Evolutionary conservation across 2,329 filamentous ascomycete genomes (phyloP), one percentile per base, ranked within the genome.

Genomic region (Phialocephala subalpina): DNA sequence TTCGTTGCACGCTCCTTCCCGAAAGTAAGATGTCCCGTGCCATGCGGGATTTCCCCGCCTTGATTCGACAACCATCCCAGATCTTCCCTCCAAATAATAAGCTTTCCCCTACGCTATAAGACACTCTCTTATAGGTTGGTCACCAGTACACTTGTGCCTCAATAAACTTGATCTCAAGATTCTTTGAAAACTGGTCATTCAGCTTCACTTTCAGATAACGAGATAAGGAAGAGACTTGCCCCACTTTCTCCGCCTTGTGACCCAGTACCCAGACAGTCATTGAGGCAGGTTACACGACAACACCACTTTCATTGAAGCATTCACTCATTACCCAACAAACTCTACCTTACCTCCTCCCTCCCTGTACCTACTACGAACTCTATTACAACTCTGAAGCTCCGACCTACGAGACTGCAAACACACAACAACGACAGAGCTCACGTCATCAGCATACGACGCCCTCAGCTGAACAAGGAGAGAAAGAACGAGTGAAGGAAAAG

Each of bases 241-340:
- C 49, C 49, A 53, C 49, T 49, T 42, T 22, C 49, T 29, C 25
- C 49, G 25, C 49, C 49, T 53, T 53, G 49, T 53, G 49, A 53
- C 49, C 49, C 49, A 16, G 49, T n/a, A 11, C 18, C 25, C 3
- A 9, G 12, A n/a, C 12, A n/a, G 45, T 49, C 40, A 42, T 42
- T 49, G 45, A 49, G 45, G 20, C 18, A 52, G 11, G 18, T 14
- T 52, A 33, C 25, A 49, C 20, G 22, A 18, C 49, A 53, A 16
- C 11, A 53, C 49, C 25, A 53, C 49, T 27, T 25, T 52, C 7
- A 25, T 29, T 16, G 12, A 14, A 3, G 25, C 47, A 9, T 16
- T 52, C 47, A 52, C 27, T 52, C n/a, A n/a, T n/a, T n/a, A n/a
- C n/a, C n/a, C n/a, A n/a, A n/a, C n/a, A n/a, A n/a, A n/a, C n/a